phyloP scores from a whole-genome alignment of 306 rosid genomes.

The Arachis stenosperma region DNA sequence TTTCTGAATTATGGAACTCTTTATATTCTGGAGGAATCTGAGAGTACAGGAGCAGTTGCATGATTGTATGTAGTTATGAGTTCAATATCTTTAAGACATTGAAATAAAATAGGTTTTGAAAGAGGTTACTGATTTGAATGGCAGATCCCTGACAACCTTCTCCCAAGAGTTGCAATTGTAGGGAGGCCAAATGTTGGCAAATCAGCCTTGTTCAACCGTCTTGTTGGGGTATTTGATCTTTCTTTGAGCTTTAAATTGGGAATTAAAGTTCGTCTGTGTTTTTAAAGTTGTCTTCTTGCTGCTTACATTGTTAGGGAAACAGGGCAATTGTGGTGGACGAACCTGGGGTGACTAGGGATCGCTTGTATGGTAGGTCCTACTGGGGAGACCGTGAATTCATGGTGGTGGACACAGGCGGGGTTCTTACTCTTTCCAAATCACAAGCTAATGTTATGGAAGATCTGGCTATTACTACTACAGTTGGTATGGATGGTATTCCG shows the following conservation, averaged over 20 bases:
- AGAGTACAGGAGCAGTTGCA: slow-evolving; percentile 14
- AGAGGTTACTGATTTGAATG: slow-evolving; percentile 38
- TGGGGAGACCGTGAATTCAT: slow-evolving; percentile 90
- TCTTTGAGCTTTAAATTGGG: slow-evolving; percentile 37
- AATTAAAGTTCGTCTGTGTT: slow-evolving; percentile 2
- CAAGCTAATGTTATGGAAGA: slow-evolving; percentile 81
- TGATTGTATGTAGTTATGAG: slow-evolving; percentile 24
- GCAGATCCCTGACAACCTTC: slow-evolving; percentile 91
- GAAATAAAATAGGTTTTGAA: slow-evolving; percentile 29
- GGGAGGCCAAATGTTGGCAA: slow-evolving; percentile 99
- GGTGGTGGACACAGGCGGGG: slow-evolving; percentile 98
- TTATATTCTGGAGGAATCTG: neutral
- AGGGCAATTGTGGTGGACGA: slow-evolving; percentile 97
- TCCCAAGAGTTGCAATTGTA: slow-evolving; percentile 81
- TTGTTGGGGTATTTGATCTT: slow-evolving; percentile 76
- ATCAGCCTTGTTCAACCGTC: slow-evolving; percentile 90
- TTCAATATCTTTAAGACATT: slow-evolving; percentile 27
- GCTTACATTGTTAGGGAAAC: slow-evolving; percentile 67
- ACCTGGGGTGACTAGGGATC: slow-evolving; percentile 98
- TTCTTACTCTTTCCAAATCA: slow-evolving; percentile 83
- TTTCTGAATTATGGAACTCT: slow-evolving; percentile 6
- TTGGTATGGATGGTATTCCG: slow-evolving; percentile 98
- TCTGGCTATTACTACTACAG: slow-evolving; percentile 76
- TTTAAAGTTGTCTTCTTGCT: slow-evolving; percentile 9
- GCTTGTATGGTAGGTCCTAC: slow-evolving; percentile 89